Evolutionary conservation across 2,329 filamentous ascomycete genomes (phyloP), one percentile per base, ranked within the genome.

Genomic region (Emmonsia crescens): DNA sequence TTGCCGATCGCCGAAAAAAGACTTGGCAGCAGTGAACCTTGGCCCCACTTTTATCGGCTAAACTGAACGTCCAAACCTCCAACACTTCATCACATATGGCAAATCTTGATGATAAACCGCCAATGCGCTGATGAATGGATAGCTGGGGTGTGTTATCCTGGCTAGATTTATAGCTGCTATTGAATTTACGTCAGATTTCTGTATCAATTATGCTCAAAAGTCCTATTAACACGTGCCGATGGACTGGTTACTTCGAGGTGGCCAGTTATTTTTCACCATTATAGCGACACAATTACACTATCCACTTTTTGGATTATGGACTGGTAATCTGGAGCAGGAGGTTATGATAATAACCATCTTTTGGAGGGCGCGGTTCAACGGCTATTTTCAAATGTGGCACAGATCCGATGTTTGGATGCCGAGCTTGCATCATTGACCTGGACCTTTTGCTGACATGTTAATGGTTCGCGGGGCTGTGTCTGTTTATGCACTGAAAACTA

Each of bases 21-120:
- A 10, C 19, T 44, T 57, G 38, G 56, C 42, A 19, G 29, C 31
- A 16, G 12, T 1, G 3, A 3, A 24, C 27, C 2, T 10, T 6
- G 5, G 56, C 56, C 56, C 56, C 56, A 29, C 56, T 57, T 57
- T 46, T 57, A 46, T 57, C 56, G 56, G 56, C 56, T 42, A 57
- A 57, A 12, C 33, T 54, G 19, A 36, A 36, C 29, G 1, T 38
- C 51, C 24, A 36, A 21, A 19, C 42, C n/a, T n/a, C n/a, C n/a
- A n/a, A n/a, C n/a, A n/a, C n/a, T n/a, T n/a, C n/a, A n/a, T n/a
- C n/a, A n/a, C n/a, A n/a, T n/a, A n/a, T 44, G 3, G 10, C 5
- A 44, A 21, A 21, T 3, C 19, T 44, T 21, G 42, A 21, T 21
- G 42, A 21, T 44, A 44, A 21, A 2, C 6, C 19, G 42, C 19